Percentiles rank a stretch among this genome's conserved stretches.
Evolutionary conservation across 2,329 filamentous ascomycete genomes (phyloP).

Genomic region (Neofusicoccum ribis): DNA sequence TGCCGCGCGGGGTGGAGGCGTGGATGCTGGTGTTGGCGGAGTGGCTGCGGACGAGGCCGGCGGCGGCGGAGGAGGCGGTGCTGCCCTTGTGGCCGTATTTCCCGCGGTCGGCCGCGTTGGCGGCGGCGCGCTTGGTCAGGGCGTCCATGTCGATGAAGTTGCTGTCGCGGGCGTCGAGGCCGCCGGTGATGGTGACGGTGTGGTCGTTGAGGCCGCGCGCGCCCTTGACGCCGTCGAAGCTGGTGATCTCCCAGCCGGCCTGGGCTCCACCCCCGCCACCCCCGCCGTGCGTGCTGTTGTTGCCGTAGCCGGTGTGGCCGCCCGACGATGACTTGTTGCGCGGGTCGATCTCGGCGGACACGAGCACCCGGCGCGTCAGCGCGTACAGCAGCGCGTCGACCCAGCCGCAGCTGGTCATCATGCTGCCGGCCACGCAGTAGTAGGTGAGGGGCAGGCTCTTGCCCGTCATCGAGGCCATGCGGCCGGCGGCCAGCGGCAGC

Average conservation of each 20-base stretch:
- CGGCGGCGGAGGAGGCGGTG: not conserved
- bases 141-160: constrained; percentile 11
- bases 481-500: constrained; percentile 57
- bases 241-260: constrained; percentile 19
- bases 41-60: not conserved
- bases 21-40: constrained; percentile 19
- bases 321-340: not conserved
- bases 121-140: constrained; percentile 11
- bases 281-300: not conserved
- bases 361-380: constrained; percentile 42
- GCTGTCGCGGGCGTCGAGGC: constrained; percentile 12
- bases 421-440: constrained; percentile 60
- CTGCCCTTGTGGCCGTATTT: not conserved
- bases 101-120: not conserved
- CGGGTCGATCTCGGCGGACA: constrained; percentile 30
- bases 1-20: constrained; percentile 32
- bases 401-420: constrained; percentile 54
- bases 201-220: not conserved
- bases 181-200: constrained; percentile 22
- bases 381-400: constrained; percentile 46
- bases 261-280: too few relatives aligned
- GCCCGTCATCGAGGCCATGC: constrained; percentile 41
- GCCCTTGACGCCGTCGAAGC: constrained; percentile 16
- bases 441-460: constrained; percentile 51
- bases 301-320: constrained; percentile 1